Conservation (phyloP, 257 asterid species). For the Solanum bukasovii region DNA sequence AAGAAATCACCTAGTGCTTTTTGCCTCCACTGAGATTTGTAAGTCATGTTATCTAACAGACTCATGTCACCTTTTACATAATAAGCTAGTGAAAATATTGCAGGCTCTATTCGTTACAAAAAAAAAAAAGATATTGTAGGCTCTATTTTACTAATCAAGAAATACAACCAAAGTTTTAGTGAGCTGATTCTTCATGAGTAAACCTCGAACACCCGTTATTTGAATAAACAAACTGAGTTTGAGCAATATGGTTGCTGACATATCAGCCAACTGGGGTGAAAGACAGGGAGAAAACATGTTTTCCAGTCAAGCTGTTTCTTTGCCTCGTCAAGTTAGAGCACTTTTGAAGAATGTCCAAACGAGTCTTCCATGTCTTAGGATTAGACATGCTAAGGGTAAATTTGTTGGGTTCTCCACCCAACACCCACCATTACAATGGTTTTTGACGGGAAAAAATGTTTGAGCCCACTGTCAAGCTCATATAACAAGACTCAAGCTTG, state of each 20-base stretch:
- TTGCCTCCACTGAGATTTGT: not conserved
- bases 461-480: not conserved
- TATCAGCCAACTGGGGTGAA: not conserved
- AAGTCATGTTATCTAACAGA: not conserved
- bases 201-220: not conserved
- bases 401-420: not conserved
- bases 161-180: not conserved
- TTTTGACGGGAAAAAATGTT: not conserved
- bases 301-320: not conserved
- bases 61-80: not conserved
- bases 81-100: not conserved
- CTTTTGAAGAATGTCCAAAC: not conserved
- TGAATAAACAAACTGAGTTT: not conserved
- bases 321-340: not conserved
- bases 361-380: not conserved
- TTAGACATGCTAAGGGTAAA: not conserved
- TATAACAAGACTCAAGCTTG: not conserved
- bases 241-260: not conserved
- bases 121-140: not conserved
- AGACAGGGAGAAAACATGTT: not conserved
- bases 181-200: not conserved
- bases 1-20: not conserved
- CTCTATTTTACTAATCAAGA: not conserved
- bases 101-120: not conserved
- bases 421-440: not conserved